A percentile compares a stretch with the other conserved stretches of the same genome.
Evolutionary conservation across 148 eudicot genomes (phyloP).

Genomic region (Silene uniflora): DNA sequence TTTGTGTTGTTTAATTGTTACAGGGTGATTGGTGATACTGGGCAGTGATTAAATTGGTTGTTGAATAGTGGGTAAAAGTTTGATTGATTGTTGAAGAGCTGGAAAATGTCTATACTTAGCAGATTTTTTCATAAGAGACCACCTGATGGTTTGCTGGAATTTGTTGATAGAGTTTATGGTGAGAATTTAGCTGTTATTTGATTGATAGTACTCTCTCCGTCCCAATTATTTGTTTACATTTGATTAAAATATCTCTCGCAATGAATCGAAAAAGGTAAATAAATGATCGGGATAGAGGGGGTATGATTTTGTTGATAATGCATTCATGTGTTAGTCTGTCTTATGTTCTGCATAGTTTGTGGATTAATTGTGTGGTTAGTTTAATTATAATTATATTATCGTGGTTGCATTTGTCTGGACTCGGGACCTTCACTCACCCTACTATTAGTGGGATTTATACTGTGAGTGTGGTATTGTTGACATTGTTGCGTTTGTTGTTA

Average conservation of each 20-base stretch:
- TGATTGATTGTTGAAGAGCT: background rate
- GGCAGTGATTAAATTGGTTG: background rate
- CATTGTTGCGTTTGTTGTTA: background rate
- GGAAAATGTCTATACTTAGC: slow-evolving; percentile 78
- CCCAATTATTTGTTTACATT: background rate
- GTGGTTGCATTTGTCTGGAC: background rate
- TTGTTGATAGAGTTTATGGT: slow-evolving; percentile 95
- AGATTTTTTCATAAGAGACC: slow-evolving; percentile 94
- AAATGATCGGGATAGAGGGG: background rate
- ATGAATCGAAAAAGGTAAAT: background rate
- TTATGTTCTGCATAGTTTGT: background rate
- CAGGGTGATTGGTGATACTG: background rate
- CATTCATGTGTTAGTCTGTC: background rate
- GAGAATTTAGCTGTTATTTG: slow-evolving; percentile 19
- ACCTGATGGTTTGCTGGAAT: slow-evolving; percentile 95
- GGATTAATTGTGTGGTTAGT: background rate
- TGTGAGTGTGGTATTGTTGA: background rate
- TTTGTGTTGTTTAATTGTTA: background rate
- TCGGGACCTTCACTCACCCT: background rate
- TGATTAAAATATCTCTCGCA: background rate
- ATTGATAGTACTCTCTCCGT: background rate
- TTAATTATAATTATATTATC: background rate
- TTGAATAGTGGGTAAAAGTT: background rate
- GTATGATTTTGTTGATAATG: background rate
- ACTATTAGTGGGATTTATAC: background rate